A percentile compares a stretch with the other conserved stretches of the same genome.
These are phyloP conservation scores for Aspergillus ibericus DNA, from an alignment of 2,329 filamentous ascomycete genomes.

Conservation along the genomic window DNA sequence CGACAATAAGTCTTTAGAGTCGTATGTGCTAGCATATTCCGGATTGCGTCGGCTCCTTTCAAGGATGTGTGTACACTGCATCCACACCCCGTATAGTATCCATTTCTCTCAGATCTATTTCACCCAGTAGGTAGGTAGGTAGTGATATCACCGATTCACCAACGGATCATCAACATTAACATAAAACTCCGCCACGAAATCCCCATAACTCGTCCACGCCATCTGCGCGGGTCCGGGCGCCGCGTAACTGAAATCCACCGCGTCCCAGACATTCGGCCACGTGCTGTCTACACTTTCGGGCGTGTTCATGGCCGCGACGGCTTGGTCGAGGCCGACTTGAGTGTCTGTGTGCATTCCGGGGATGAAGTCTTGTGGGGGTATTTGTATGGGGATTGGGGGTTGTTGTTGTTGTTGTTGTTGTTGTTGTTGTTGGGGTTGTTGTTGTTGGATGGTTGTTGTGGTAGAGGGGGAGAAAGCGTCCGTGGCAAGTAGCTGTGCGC, in stretches of 20 bases:
- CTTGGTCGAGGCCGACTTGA: not conserved
- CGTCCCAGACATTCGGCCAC: slow-evolving; percentile 29
- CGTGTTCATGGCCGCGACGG: not conserved
- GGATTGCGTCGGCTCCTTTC: not conserved
- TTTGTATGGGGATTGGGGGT: not conserved
- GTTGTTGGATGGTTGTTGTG: not conserved
- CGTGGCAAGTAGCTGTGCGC: slow-evolving; percentile 8
- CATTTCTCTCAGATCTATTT: not conserved
- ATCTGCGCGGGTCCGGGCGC: slow-evolving; percentile 13
- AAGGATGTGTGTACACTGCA: no score
- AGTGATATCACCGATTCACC: slow-evolving; percentile 8
- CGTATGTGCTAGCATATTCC: not conserved
- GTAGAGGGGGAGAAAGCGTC: not conserved
- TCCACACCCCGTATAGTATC: not conserved
- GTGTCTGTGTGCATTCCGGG: no score
- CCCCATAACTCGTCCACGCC: slow-evolving; percentile 31
- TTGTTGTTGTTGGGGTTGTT: not conserved
- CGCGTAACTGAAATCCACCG: slow-evolving; percentile 20
- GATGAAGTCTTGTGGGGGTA: not conserved
- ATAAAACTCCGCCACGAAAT: slow-evolving; percentile 29
- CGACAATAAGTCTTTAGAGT: not conserved
- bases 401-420: not conserved
- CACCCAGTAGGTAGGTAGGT: not conserved
- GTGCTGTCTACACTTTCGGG: slow-evolving; percentile 8
- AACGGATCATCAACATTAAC: slow-evolving; percentile 25